phyloP scores from a whole-genome alignment of 2,329 filamentous ascomycete species.

The Cladophialophora chaetospira region DNA sequence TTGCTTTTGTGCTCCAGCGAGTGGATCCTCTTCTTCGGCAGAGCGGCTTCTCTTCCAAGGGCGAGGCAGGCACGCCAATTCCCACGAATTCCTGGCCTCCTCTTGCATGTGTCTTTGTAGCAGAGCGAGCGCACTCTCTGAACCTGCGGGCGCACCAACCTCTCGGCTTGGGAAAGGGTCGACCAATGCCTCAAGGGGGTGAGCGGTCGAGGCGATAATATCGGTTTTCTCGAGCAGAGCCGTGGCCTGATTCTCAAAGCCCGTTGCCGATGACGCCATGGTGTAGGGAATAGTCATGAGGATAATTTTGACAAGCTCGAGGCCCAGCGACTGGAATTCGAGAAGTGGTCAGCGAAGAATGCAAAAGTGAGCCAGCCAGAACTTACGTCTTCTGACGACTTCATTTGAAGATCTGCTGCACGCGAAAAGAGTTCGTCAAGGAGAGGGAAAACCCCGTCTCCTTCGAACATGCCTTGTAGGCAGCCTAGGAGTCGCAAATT shows the following conservation, averaged over 20 bases:
- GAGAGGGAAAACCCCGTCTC: constrained; percentile 80
- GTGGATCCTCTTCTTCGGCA: constrained; percentile 57
- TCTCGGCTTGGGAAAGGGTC: constrained; percentile 70
- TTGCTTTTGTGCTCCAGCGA: constrained; percentile 68
- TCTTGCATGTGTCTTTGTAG: constrained; percentile 82
- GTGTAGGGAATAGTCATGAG: constrained; percentile 91
- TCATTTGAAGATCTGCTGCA: constrained; percentile 90
- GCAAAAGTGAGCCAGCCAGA: not conserved
- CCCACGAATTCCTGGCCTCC: constrained; percentile 75
- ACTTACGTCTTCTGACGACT: constrained; percentile 87
- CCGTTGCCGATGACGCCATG: constrained; percentile 65
- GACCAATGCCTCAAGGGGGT: constrained; percentile 80
- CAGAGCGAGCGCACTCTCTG: constrained; percentile 74
- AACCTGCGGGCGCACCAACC: constrained; percentile 61
- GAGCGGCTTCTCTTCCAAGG: constrained; percentile 51
- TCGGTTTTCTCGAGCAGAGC: constrained; percentile 91
- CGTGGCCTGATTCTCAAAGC: constrained; percentile 71
- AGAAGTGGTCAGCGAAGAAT: constrained; percentile 30
- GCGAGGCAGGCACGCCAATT: constrained; percentile 65
- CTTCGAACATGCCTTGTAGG: constrained; percentile 75
- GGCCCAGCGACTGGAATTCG: constrained; percentile 62
- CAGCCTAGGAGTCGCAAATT: constrained; percentile 87
- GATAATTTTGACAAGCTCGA: constrained; percentile 96
- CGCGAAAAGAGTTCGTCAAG: constrained; percentile 87
- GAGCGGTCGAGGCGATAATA: constrained; percentile 86